A percentile compares a stretch with the other conserved stretches of the same genome.
These are phyloP conservation scores for Zygoascus biomembranicola DNA, from an alignment of 805 yeast genomes.

Conservation along the genomic window DNA sequence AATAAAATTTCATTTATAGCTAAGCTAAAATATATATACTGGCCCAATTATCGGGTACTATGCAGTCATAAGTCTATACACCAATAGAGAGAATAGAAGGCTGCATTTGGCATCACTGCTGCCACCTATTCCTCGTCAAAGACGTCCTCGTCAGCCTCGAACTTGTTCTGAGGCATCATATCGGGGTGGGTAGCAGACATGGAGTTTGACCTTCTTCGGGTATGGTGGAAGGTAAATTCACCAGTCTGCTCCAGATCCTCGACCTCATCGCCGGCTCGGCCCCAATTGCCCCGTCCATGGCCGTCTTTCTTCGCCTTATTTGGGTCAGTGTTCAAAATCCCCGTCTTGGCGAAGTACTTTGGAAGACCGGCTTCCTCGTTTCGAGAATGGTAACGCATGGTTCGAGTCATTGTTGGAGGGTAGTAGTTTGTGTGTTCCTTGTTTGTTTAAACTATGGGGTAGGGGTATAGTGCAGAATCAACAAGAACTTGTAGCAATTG, in stretches of 20 bases:
- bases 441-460: not conserved
- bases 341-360: conserved; percentile 73
- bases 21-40: no score
- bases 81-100: not conserved
- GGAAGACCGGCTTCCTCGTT: conserved; percentile 27
- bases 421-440: not conserved
- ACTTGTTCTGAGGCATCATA: conserved; percentile 12
- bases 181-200: conserved; percentile 14
- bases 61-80: not conserved
- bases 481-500: not conserved
- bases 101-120: not conserved
- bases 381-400: conserved; percentile 10
- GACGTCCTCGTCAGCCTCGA: conserved; percentile 15
- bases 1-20: no score
- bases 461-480: not conserved
- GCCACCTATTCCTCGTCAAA: conserved; percentile 15
- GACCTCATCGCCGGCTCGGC: conserved; percentile 69
- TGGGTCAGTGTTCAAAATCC: conserved; percentile 54
- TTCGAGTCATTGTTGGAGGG: conserved; percentile 16
- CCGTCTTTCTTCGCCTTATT: conserved; percentile 75
- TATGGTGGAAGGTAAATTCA: conserved; percentile 35
- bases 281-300: conserved; percentile 86
- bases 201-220: conserved; percentile 32
- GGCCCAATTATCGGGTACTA: not conserved
- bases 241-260: conserved; percentile 54